phyloP scores from a whole-genome alignment of 2,329 filamentous ascomycete species.

The Ophiostoma tasmaniense region DNA sequence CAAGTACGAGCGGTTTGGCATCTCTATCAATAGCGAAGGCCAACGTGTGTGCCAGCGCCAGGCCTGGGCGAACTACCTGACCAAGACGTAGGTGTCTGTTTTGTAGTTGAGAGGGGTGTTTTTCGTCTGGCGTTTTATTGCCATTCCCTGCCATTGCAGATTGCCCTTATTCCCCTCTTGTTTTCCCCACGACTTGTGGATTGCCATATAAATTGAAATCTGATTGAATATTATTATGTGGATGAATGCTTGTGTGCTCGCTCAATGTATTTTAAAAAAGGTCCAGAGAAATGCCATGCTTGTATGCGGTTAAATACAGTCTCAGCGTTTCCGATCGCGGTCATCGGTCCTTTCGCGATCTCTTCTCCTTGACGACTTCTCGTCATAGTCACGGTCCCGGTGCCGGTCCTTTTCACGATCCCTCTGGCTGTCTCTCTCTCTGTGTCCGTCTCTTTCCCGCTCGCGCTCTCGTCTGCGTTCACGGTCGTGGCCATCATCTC shows the following conservation, averaged over 20 bases:
- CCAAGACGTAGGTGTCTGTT: constrained; percentile 10
- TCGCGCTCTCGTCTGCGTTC: constrained; percentile 23
- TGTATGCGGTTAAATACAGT: not conserved
- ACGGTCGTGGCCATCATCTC: constrained; percentile 18
- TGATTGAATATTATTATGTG: not conserved
- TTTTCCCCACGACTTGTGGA: too few species aligned
- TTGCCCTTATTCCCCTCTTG: not conserved
- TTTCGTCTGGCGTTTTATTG: not conserved
- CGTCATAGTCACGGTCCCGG: constrained; percentile 6
- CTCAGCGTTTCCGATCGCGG: not conserved
- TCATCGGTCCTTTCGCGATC: not conserved
- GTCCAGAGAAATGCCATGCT: not conserved
- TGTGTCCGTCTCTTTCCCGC: constrained; percentile 17
- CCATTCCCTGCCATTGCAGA: not conserved
- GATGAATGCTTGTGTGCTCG: not conserved
- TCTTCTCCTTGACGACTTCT: constrained; percentile 14
- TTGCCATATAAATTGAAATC: not conserved
- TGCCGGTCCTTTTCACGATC: constrained; percentile 11
- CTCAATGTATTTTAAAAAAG: not conserved
- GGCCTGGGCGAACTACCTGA: constrained; percentile 73
- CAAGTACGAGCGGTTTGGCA: constrained; percentile 78
- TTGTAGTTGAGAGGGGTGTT: not conserved
- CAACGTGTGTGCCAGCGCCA: constrained; percentile 58
- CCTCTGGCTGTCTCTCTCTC: constrained; percentile 18
- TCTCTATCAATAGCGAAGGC: constrained; percentile 61